phyloP scores from a whole-genome alignment of 164 flowering plant species.

The Vitis riparia region DNA sequence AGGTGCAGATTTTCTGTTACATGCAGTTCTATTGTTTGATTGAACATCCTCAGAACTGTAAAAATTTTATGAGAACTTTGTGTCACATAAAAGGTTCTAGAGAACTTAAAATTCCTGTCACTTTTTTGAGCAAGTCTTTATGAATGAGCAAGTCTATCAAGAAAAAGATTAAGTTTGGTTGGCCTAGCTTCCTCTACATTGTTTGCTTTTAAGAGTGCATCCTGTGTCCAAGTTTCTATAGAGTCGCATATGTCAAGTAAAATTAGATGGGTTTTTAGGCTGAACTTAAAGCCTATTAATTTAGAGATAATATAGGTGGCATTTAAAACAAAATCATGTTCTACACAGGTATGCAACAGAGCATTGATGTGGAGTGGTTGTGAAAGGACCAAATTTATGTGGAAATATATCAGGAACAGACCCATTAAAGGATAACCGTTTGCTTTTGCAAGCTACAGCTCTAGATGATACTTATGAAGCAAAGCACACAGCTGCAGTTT shows the following conservation, averaged over 20 bases:
- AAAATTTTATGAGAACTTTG: neutral
- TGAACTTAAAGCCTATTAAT: neutral
- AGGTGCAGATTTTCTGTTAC: slow-evolving; percentile 41
- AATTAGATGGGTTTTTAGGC: neutral
- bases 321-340: neutral
- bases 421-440: slow-evolving; percentile 87
- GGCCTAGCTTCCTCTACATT: no score
- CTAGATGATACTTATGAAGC: slow-evolving; percentile 90
- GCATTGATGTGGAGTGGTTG: slow-evolving; percentile 98
- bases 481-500: slow-evolving; percentile 77
- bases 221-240: no score
- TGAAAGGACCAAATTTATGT: slow-evolving; percentile 88
- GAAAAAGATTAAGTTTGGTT: no score
- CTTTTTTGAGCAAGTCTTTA: no score
- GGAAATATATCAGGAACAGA: slow-evolving; percentile 99
- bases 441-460: slow-evolving; percentile 75
- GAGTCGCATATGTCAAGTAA: neutral
- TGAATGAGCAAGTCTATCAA: no score
- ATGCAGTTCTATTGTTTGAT: neutral
- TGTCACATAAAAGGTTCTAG: neutral
- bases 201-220: no score
- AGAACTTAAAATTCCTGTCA: no score
- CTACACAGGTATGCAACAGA: slow-evolving; percentile 84
- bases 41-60: neutral
- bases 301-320: neutral